Conservation (phyloP, 495 filamentous ascomycete species). For the Parathielavia hyrcaniae region DNA sequence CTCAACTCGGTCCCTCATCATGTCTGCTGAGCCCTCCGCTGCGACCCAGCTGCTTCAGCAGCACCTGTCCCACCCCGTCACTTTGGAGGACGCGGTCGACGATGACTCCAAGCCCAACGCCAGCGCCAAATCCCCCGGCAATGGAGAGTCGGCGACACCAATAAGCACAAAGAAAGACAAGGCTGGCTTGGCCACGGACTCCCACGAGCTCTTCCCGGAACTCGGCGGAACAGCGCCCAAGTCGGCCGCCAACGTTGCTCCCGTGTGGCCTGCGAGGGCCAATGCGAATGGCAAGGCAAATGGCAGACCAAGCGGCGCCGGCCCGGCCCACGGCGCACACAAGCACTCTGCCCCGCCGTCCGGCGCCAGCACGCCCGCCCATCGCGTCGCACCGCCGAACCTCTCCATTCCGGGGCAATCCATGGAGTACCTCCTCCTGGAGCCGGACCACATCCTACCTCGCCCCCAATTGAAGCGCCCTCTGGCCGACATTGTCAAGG, state of each 20-base stretch:
- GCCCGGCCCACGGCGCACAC: slow-evolving; percentile 46
- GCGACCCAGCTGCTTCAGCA: slow-evolving; percentile 74
- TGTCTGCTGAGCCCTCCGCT: slow-evolving; percentile 44
- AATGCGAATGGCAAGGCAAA: slow-evolving; percentile 49
- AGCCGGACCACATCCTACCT: slow-evolving; percentile 63
- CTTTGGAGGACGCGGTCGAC: slow-evolving; percentile 73
- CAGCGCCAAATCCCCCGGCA: slow-evolving; percentile 23
- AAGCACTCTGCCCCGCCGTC: slow-evolving; percentile 54
- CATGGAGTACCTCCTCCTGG: slow-evolving; percentile 64
- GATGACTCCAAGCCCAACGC: slow-evolving; percentile 51
- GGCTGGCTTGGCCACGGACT: slow-evolving; percentile 53
- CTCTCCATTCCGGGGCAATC: slow-evolving; percentile 73
- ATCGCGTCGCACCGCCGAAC: slow-evolving; percentile 46
- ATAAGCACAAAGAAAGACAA: slow-evolving; percentile 23
- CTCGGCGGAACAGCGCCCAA: slow-evolving; percentile 66
- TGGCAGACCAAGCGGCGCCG: slow-evolving; percentile 40
- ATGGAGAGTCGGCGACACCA: too few species aligned
- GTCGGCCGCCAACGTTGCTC: slow-evolving; percentile 50
- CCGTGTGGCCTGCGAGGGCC: slow-evolving; percentile 51
- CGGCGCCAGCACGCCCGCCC: slow-evolving; percentile 51
- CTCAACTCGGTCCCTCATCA: slow-evolving; percentile 5
- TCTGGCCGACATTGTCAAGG: slow-evolving; percentile 70
- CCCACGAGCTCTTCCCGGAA: slow-evolving; percentile 84
- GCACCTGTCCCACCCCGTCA: slow-evolving; percentile 63
- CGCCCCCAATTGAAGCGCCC: slow-evolving; percentile 74